Evolutionary conservation across 768 basidiomycete genomes (phyloP).

Genomic region (Mrakia frigida): DNA sequence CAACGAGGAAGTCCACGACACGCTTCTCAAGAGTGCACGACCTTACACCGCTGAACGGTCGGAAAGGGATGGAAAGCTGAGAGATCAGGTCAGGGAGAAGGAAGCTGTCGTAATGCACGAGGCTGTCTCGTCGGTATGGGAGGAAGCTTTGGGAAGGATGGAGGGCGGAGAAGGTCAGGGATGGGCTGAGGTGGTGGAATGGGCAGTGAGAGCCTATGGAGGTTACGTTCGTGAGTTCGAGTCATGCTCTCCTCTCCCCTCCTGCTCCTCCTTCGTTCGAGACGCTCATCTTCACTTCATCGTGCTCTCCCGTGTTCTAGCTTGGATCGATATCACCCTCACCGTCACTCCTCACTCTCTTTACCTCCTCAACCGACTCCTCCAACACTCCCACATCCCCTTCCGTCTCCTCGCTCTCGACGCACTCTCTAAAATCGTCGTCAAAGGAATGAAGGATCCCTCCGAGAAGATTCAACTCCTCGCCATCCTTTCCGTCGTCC

Average conservation of each 20-base stretch:
- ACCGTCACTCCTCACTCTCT: conserved; percentile 88
- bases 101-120: conserved; percentile 83
- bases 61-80: conserved; percentile 71
- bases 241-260: background rate
- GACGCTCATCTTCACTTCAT: background rate
- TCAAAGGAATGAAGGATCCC: conserved; percentile 88
- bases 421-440: conserved; percentile 75
- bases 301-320: conserved; percentile 48
- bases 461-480: conserved; percentile 83
- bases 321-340: conserved; percentile 96
- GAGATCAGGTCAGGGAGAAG: conserved; percentile 78
- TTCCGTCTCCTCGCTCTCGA: conserved; percentile 77
- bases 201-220: conserved; percentile 85
- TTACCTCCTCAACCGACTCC: conserved; percentile 72
- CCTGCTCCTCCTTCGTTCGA: background rate
- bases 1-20: conserved; percentile 94
- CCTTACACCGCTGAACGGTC: conserved; percentile 65
- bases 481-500: conserved; percentile 77
- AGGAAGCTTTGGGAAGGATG: conserved; percentile 48
- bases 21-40: conserved; percentile 82
- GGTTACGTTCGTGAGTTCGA: conserved; percentile 84
- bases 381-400: conserved; percentile 62
- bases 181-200: conserved; percentile 69
- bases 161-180: conserved; percentile 56
- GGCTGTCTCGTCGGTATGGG: conserved; percentile 76